phyloP scores from a whole-genome alignment of 116 monocot species.

The Zostera marina region DNA sequence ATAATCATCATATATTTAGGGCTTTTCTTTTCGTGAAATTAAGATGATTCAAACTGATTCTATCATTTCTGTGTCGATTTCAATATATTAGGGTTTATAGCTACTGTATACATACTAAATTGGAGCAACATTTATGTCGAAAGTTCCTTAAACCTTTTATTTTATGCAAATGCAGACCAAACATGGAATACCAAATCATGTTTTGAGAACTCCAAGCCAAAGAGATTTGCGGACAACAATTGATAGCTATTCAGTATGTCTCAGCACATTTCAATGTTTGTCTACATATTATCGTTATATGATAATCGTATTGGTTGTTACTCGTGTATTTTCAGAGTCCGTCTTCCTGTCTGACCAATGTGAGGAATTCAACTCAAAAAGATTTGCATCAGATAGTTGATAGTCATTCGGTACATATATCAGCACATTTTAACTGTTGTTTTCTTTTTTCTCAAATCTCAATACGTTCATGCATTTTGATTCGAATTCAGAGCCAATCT shows the following conservation, averaged over 20 bases:
- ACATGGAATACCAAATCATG: constrained; percentile 7
- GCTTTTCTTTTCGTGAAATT: background rate
- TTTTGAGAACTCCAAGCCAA: constrained; percentile 36
- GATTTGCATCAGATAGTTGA: constrained; percentile 32
- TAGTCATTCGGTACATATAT: constrained; percentile 47
- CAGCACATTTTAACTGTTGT: background rate
- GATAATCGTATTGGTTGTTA: background rate
- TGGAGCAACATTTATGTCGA: too few species aligned
- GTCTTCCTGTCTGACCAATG: constrained; percentile 75
- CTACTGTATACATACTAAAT: too few species aligned
- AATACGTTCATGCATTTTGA: background rate
- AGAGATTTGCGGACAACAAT: constrained; percentile 27
- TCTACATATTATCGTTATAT: background rate
- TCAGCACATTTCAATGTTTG: background rate
- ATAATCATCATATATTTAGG: background rate
- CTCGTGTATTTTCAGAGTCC: constrained; percentile 34
- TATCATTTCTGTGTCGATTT: too few species aligned
- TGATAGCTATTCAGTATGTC: constrained; percentile 54
- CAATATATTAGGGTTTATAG: too few species aligned
- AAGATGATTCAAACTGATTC: too few species aligned
- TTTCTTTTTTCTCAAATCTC: background rate
- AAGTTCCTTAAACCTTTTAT: background rate
- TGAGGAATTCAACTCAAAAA: constrained; percentile 30
- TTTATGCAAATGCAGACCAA: constrained; percentile 5
- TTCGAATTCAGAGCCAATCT: constrained; percentile 41